A percentile compares a stretch with the other conserved stretches of the same genome.
These are phyloP conservation scores for Cladophialophora carrionii DNA, from an alignment of 2,329 filamentous ascomycete genomes.

Conservation along the genomic window DNA sequence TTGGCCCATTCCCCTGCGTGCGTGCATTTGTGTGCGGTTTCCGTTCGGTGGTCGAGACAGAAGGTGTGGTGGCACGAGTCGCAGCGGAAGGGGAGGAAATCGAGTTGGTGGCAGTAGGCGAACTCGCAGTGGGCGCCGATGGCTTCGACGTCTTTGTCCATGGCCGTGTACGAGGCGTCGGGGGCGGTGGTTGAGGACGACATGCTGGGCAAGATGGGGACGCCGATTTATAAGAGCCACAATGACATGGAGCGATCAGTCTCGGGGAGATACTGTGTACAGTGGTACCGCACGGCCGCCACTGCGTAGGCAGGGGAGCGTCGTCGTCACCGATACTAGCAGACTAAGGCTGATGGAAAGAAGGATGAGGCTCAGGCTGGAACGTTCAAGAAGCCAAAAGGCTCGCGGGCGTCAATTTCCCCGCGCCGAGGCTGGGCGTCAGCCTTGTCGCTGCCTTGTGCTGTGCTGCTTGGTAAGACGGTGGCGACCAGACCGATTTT, in stretches of 20 bases:
- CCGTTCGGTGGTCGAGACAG: slow-evolving; percentile 91
- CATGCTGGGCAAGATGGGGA: slow-evolving; percentile 26
- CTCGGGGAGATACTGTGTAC: neutral
- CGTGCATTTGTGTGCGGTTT: slow-evolving; percentile 73
- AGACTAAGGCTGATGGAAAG: neutral
- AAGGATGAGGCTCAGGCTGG: slow-evolving; percentile 21
- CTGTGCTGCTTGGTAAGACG: slow-evolving; percentile 4
- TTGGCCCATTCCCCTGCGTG: slow-evolving; percentile 65
- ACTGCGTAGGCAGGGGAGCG: slow-evolving; percentile 23
- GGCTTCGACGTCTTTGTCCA: slow-evolving; percentile 68
- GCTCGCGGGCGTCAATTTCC: slow-evolving; percentile 19
- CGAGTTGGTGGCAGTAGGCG: slow-evolving; percentile 88
- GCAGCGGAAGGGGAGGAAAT: slow-evolving; percentile 94
- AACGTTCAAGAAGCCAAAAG: slow-evolving; percentile 20
- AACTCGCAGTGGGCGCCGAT: slow-evolving; percentile 91
- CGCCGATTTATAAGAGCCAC: neutral
- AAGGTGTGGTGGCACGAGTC: slow-evolving; percentile 82
- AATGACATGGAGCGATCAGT: slow-evolving; percentile 1
- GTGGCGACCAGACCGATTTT: slow-evolving; percentile 1
- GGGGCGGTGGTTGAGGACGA: slow-evolving; percentile 31
- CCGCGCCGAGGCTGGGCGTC: slow-evolving; percentile 29
- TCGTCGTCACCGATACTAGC: slow-evolving; percentile 21
- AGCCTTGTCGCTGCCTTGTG: slow-evolving; percentile 10
- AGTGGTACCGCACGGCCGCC: slow-evolving; percentile 9
- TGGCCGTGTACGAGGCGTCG: slow-evolving; percentile 35